A percentile compares a stretch with the other conserved stretches of the same genome.
These are phyloP conservation scores for Nematocida sp. DNA, from an alignment of 371 early-diverging fungal species.

Conservation along the genomic window DNA sequence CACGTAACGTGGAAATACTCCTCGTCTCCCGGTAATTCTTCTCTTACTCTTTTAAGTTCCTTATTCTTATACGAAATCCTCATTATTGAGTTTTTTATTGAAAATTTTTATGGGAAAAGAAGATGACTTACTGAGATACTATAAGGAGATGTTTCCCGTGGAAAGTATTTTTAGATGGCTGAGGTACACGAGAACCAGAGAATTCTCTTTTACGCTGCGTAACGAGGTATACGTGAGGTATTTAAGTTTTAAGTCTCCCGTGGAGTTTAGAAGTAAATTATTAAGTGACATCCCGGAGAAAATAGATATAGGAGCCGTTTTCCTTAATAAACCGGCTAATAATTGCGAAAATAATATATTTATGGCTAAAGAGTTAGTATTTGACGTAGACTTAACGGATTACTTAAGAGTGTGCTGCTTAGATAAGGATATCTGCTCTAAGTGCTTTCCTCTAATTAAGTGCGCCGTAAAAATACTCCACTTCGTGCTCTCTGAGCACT, in stretches of 20 bases:
- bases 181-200: slow-evolving; percentile 68
- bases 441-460: slow-evolving; percentile 88
- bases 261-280: slow-evolving; percentile 75
- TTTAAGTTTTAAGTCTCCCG: slow-evolving; percentile 73
- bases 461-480: slow-evolving; percentile 80
- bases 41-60: neutral
- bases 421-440: slow-evolving; percentile 73
- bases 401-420: slow-evolving; percentile 88
- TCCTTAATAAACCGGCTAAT: slow-evolving; percentile 70
- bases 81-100: slow-evolving; percentile 31
- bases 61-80: neutral
- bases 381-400: slow-evolving; percentile 99
- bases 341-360: slow-evolving; percentile 73
- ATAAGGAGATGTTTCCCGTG: slow-evolving; percentile 59
- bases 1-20: neutral
- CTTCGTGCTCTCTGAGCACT: slow-evolving; percentile 71
- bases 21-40: neutral
- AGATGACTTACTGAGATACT: slow-evolving; percentile 51
- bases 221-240: slow-evolving; percentile 78
- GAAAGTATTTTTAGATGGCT: slow-evolving; percentile 54
- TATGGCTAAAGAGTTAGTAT: slow-evolving; percentile 83
- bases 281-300: slow-evolving; percentile 73
- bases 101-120: slow-evolving; percentile 34
- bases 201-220: slow-evolving; percentile 80
- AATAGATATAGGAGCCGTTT: slow-evolving; percentile 94